Evolutionary conservation across 2,329 filamentous ascomycete genomes (phyloP), one percentile per base, ranked within the genome.

Genomic region (Achaetomium macrosporum): DNA sequence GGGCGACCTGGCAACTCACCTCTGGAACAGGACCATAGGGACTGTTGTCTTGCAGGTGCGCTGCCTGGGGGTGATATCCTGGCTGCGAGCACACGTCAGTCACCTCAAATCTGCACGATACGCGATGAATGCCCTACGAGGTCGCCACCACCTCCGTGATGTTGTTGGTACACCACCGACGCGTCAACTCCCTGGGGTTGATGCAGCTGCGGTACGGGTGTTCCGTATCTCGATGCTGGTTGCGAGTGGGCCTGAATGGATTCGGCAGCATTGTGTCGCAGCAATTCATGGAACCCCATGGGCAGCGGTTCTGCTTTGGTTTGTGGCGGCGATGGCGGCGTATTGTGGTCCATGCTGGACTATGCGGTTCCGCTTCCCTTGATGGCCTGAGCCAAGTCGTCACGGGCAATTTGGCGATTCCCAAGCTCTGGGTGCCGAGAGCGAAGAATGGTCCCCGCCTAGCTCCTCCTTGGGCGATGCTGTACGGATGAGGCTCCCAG

Each of bases 311-410:
- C 70, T 20, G 53, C 61, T 61, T 43, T 66, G 60, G 72, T 73
- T 17, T 71, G 71, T 50, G 73, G 71, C 53, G 77, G 76, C 19
- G 77, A 78, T 41, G 70, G 72, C 35, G 74, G 70, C 42, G 67
- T 63, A 49, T 64, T 64, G 50, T 65, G 68, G 55, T 68, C 69
- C 73, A 76, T 69, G 53, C 15, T 54, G 47, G 35, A 29, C 44
- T 15, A 42, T 9, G 36, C 25, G 31, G n/a, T 6, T 37, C 4
- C 68, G 25, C 60, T 52, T n/a, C 17, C 39, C 17, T 17, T 42
- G 35, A 17, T 46, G 25, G 30, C 7, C n/a, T 37, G 29, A 16
- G 33, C 36, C 29, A 47, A 37, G 43, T 20, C 42, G 16, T 25
- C 40, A 8, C 37, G 11, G 16, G 19, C 19, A 37, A 47, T 33